phyloP scores from a whole-genome alignment of 140 eudicot species.

The Oenanthe javanica region DNA sequence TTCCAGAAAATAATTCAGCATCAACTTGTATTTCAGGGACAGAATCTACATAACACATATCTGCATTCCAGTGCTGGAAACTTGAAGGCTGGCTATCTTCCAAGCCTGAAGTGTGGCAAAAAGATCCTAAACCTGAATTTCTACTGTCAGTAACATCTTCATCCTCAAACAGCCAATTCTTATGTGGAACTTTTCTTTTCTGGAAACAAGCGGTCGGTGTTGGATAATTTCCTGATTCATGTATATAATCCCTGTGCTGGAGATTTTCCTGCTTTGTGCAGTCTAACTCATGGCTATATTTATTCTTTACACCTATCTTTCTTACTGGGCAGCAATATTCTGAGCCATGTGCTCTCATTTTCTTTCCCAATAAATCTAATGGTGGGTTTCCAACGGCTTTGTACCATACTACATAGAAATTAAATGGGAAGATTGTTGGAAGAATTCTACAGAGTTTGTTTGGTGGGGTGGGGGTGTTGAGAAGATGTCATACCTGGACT shows the following conservation, averaged over 20 bases:
- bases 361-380: slow-evolving; percentile 17
- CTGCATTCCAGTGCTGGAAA: slow-evolving; percentile 26
- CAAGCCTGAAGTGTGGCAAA: slow-evolving; percentile 21
- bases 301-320: slow-evolving; percentile 13
- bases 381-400: slow-evolving; percentile 23
- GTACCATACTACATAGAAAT: slow-evolving; percentile 32
- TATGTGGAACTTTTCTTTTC: slow-evolving; percentile 14
- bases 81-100: slow-evolving; percentile 17
- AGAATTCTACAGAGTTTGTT: neutral
- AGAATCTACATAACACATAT: slow-evolving; percentile 18
- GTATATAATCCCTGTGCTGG: slow-evolving; percentile 18
- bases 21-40: slow-evolving; percentile 13
- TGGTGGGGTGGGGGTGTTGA: neutral
- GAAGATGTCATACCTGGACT: slow-evolving; percentile 41
- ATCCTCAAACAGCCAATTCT: slow-evolving; percentile 27
- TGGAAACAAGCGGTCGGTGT: slow-evolving; percentile 10
- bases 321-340: slow-evolving; percentile 19
- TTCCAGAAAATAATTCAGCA: slow-evolving; percentile 18
- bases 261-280: slow-evolving; percentile 12
- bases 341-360: slow-evolving; percentile 17
- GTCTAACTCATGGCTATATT: slow-evolving; percentile 16
- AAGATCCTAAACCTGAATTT: slow-evolving; percentile 23
- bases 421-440: neutral
- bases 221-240: slow-evolving; percentile 17
- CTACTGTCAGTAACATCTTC: slow-evolving; percentile 7